phyloP scores from a whole-genome alignment of 2,329 filamentous ascomycete species.

The Colletotrichum musae region DNA sequence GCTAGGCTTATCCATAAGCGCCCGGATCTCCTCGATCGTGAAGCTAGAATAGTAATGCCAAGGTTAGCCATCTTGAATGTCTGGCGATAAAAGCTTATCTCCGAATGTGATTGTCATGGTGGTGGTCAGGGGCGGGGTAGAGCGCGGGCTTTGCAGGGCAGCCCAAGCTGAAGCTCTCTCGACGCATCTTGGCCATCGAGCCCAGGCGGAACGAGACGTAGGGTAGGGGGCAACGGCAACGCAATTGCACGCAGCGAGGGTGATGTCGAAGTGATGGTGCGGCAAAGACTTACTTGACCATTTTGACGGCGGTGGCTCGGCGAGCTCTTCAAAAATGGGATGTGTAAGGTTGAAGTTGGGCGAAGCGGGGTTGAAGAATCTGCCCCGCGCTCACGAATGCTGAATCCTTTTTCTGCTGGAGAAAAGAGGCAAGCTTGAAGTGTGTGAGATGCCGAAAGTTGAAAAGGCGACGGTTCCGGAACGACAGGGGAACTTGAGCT shows the following conservation, averaged over 20 bases:
- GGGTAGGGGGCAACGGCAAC: too few relatives aligned
- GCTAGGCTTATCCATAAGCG: conserved; percentile 83
- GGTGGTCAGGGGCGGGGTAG: conserved; percentile 33
- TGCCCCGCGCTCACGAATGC: conserved; percentile 44
- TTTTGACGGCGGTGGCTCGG: conserved; percentile 86
- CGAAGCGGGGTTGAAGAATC: conserved; percentile 61
- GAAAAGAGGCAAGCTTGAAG: conserved; percentile 39
- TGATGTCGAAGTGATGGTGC: neutral
- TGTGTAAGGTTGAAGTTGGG: conserved; percentile 50
- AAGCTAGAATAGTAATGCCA: conserved; percentile 77
- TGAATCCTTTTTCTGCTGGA: conserved; percentile 39
- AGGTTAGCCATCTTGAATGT: conserved; percentile 61
- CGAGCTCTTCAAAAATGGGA: conserved; percentile 56
- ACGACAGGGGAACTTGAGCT: conserved; percentile 54
- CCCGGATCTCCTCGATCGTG: conserved; percentile 94
- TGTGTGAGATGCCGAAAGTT: conserved; percentile 43
- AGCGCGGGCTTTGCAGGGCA: conserved; percentile 17
- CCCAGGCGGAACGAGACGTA: too few relatives aligned
- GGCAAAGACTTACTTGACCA: conserved; percentile 93
- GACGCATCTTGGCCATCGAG: too few relatives aligned
- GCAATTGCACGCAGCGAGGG: too few relatives aligned
- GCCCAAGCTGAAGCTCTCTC: conserved; percentile 15
- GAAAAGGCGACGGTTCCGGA: conserved; percentile 51
- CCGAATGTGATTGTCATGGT: conserved; percentile 43
- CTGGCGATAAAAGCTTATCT: conserved; percentile 52